Evolutionary conservation across 352 stramenopile species (phyloP), one percentile per base, ranked within the genome.

Genomic region (Thraustochytrium striatum): DNA sequence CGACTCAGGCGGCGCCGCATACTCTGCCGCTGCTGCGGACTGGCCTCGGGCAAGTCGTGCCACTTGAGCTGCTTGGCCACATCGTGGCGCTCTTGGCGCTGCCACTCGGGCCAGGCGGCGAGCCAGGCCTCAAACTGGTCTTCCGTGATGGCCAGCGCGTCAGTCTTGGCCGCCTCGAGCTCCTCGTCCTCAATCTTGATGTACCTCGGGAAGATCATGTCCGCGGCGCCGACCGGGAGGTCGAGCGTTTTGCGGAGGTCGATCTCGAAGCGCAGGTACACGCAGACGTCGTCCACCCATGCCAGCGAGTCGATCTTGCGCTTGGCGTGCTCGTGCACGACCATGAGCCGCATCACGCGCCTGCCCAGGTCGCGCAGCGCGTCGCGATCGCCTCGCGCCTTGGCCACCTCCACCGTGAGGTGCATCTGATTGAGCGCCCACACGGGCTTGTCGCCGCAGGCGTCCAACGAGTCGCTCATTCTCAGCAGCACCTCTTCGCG

Each of bases 341-440:
- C 52, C 38, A 50, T 21, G 7, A 79, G 55, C 9, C 53, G 39
- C 69, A 79, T 79, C 8, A 79, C 50, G 1, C 52, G 9, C 2
- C 44, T 47, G 7, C 9, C 69, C 11, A 79, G 55, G 7, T 16
- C 38, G 21, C 50, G 50, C 35, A 79, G 52, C 1, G n/a, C 28
- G 32, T 11, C n/a, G 11, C 30, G 35, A 25, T 61, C 39, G 7
- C 69, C 69, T 3, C 69, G 50, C 36, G 69, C 69, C 13, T 52
- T 47, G 21, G 57, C 50, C 13, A 50, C 72, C 2, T 69, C 36
- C 5, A 65, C 69, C 2, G 41, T 21, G 25, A 79, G 39, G 5
- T 47, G 35, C 38, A 79, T 69, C 33, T 79, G 69, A 25, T 79
- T 79, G n/a, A 79, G 33, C 13, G 69, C 69, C 69, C 69, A 79